Conservation (phyloP, 176 grass and related monocot genomes). For the Aegilops speltoides region DNA sequence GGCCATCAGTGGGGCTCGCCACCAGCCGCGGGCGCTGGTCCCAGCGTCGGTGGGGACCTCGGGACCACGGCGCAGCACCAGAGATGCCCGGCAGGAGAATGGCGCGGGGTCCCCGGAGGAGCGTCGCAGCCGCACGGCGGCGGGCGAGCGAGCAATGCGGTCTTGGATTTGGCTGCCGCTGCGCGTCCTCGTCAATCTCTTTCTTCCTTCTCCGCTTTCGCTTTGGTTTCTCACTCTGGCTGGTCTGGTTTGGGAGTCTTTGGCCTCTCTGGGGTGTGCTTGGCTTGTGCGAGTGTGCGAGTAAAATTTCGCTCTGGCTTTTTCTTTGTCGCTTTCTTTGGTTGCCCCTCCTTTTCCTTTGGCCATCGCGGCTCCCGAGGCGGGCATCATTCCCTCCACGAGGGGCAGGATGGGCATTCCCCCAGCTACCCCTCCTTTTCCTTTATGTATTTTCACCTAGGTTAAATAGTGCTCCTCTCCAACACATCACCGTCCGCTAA, state of each 20-base stretch:
- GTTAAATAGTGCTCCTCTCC: no score
- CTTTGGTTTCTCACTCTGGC: constrained; percentile 25
- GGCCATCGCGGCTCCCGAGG: constrained; percentile 38
- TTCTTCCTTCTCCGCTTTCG: constrained; percentile 16
- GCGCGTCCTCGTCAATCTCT: constrained; percentile 27
- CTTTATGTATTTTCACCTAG: no score
- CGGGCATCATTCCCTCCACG: constrained; percentile 60
- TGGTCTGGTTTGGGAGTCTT: neutral
- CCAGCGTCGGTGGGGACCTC: neutral
- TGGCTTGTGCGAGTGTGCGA: neutral
- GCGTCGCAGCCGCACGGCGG: constrained; percentile 22
- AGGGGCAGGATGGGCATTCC: constrained; percentile 45
- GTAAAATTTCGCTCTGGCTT: neutral
- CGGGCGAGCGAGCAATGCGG: constrained; percentile 5
- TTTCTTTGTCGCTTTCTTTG: constrained; percentile 30
- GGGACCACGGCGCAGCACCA: neutral
- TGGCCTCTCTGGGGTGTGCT: neutral
- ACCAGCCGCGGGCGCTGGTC: neutral
- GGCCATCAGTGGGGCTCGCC: constrained; percentile 48
- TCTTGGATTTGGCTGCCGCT: constrained; percentile 1
- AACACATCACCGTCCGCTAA: no score
- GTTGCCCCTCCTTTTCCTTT: neutral
- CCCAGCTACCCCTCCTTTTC: neutral
- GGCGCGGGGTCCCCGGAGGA: neutral
- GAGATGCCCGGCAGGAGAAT: neutral